Evolutionary conservation across 345 rosid genomes (phyloP).

Genomic region (Durio zibethinus): DNA sequence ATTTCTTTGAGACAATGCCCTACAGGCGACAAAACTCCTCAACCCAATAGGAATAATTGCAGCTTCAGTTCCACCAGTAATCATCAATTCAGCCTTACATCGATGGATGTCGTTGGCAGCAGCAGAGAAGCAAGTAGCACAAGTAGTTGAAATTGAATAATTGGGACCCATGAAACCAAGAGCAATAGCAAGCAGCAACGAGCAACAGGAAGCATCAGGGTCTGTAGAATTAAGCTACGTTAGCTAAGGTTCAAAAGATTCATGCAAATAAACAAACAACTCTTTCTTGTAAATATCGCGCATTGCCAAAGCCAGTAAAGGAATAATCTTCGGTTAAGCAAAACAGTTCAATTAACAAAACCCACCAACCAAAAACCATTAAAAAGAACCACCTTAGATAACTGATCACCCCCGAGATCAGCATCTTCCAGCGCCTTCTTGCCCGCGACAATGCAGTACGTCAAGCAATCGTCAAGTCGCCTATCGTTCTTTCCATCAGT

Average conservation of each 20-base stretch:
- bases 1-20: conserved; percentile 96
- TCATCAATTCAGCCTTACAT: conserved; percentile 98
- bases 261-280: neutral
- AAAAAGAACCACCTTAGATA: conserved; percentile 45
- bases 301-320: neutral
- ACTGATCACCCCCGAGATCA: conserved; percentile 73
- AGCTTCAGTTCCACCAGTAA: conserved; percentile 99
- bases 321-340: neutral
- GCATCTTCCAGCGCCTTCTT: conserved; percentile 91
- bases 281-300: neutral
- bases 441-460: conserved; percentile 95
- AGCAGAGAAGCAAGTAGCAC: conserved; percentile 97
- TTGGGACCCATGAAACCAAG: conserved; percentile 99
- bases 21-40: conserved; percentile 97
- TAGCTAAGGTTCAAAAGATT: neutral
- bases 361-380: neutral
- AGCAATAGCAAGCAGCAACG: conserved; percentile 61
- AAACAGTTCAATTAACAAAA: neutral
- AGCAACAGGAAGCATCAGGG: neutral
- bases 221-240: neutral
- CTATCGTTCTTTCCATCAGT: conserved; percentile 95
- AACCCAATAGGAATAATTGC: conserved; percentile 92
- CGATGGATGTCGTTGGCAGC: conserved; percentile 98
- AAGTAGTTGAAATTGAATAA: conserved; percentile 96
- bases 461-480: conserved; percentile 89